Base-by-base conservation (phyloP, 148 eudicot genomes). In the Vaccinium corymbosum region DNA sequence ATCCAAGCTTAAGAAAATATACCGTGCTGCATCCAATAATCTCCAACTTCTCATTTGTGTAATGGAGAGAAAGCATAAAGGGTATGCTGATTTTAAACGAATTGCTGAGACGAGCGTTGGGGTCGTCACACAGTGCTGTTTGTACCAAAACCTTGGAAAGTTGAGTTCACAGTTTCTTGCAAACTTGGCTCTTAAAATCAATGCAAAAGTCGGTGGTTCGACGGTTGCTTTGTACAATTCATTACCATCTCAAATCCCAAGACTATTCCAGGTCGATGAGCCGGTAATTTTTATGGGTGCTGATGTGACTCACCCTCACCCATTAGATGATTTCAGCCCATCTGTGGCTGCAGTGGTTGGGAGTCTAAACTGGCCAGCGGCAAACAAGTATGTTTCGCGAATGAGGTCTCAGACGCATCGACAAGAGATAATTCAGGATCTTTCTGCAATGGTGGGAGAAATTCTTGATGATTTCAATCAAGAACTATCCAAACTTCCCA, bases 261-360 rank as follows among this genome's bases (percentile, higher is more conserved):
- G 98, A 68, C 85, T 94, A 74, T 86, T 95, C 51, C 81, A 49
- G 35, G 85, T 78, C 16, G 90, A 94, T 53, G 92, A 93, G 48
- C 94, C 97, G 0, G 88, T 92, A 38, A 96, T 96, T 76, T 94
- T 96, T 81, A 92, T 96, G 98, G 98, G 98, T 4, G 98, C 98
- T 0, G 98, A 96, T 85, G 98, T 96, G 0, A 91, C 98, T 11
- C 98, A 96, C 83, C 98, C 98, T 82, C 98, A 96, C 82, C 98
- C 98, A 0, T 86, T 92, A 17, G 98, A 96, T 53, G 98, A 96
- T 85, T 90, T 48, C 64, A 96, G 98, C 81, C 98, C 98, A 27
- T 94, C 98, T n/a, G 92, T 96, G 25, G 98, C 95, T 61, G 98
- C 98, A 16, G 95, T 96, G 5, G 98, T 96, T 20, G 98, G 98